These are phyloP conservation scores for Fusarium drepaniforme DNA, from an alignment of 2,329 filamentous ascomycete species.

Conservation along the genomic window DNA sequence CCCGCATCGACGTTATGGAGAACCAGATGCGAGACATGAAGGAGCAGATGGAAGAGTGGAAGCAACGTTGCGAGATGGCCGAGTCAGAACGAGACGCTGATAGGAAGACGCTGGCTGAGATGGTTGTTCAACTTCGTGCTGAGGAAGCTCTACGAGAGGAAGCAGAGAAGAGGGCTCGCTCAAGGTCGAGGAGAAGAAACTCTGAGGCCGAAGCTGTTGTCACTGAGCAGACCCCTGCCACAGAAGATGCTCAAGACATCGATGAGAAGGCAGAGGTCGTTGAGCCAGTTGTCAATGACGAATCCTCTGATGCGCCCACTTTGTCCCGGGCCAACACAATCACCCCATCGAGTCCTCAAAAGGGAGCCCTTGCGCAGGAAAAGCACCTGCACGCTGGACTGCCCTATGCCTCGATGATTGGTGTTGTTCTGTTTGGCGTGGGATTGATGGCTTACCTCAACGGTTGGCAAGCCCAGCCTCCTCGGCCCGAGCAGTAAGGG, in stretches of 20 bases:
- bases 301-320: conserved; percentile 54
- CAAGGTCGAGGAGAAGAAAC: conserved; percentile 51
- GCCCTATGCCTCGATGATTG: conserved; percentile 85
- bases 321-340: conserved; percentile 63
- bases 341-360: conserved; percentile 56
- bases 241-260: conserved; percentile 35
- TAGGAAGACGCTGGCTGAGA: conserved; percentile 83
- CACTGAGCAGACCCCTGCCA: conserved; percentile 26
- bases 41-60: conserved; percentile 83
- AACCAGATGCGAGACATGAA: conserved; percentile 85
- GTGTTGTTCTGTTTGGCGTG: conserved; percentile 84
- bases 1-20: conserved; percentile 81
- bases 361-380: conserved; percentile 57
- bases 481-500: conserved; percentile 49
- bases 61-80: conserved; percentile 81
- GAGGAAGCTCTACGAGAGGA: conserved; percentile 65
- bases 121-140: conserved; percentile 86
- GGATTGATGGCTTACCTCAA: conserved; percentile 90
- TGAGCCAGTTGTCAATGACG: conserved; percentile 45
- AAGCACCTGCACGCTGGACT: conserved; percentile 64
- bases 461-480: conserved; percentile 72
- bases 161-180: conserved; percentile 56
- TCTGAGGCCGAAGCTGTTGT: conserved; percentile 37
- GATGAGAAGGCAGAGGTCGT: conserved; percentile 28
- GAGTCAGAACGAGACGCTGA: conserved; percentile 81